Evolutionary conservation across 345 rosid species (phyloP), one percentile per base, ranked within the genome.

Genomic region (Boechera stricta): DNA sequence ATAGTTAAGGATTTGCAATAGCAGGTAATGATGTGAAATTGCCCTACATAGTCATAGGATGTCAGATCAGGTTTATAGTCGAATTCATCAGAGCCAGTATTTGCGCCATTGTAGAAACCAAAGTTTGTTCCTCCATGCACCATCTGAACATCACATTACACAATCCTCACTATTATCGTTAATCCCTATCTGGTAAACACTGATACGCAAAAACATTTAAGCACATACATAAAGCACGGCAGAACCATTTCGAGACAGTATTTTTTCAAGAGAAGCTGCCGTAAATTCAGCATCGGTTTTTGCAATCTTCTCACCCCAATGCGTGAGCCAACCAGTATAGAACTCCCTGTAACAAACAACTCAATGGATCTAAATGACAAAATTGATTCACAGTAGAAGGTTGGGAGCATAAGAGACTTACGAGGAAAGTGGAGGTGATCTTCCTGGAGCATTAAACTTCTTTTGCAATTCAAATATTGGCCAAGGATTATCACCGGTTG

Each of bases 101-200:
- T 94, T 79, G 98, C 98, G 71, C 98, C 98, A 74, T 77, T 90
- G 59, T 90, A 92, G 83, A 94, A 94, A 67, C 98, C 98, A 80
- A 92, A 94, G 85, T 94, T 94, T 53, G 97, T 89, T 74, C 98
- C 98, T 69, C 98, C 98, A 73, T 94, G 98, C 59, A 89, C 98
- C 98, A 94, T 92, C 98, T 94, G 81, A 82, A 79, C 53, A 72
- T 66, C 73, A 41, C 62, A 72, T 39, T 57, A 65, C 63, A 52
- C 41, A 8, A 66, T 5, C 49, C n/a, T 72, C 57, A 59, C 1
- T 0, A 3, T 31, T 9, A 71, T 36, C 10, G 29, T 63, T 59
- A 59, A 69, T 61, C 21, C 53, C 41, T 48, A 38, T 49, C 48
- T 45, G 10, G 72, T 33, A 59, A 33, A 59, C 57, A 38, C 4